Conservation (phyloP, 345 rosid species). For the Triadica sebifera region DNA sequence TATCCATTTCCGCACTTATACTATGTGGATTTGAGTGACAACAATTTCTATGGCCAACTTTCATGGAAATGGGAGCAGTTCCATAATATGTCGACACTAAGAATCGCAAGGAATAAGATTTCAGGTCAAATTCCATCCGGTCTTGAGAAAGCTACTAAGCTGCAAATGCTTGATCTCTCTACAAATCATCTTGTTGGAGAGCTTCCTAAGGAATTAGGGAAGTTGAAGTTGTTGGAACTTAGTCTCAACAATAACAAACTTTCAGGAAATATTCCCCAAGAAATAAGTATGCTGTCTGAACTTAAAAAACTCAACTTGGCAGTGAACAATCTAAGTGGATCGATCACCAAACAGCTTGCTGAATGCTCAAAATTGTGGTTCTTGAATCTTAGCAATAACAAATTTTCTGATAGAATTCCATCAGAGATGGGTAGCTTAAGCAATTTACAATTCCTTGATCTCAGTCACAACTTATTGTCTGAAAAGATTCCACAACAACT, state of each 20-base stretch:
- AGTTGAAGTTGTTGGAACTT: too few species aligned
- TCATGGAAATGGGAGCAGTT: not conserved
- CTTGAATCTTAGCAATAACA: constrained; percentile 24
- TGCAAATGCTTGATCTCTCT: not conserved
- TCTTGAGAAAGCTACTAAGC: not conserved
- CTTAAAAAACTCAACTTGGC: too few species aligned
- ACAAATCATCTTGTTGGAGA: not conserved
- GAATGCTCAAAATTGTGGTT: too few species aligned
- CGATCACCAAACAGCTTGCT: too few species aligned
- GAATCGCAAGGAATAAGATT: not conserved
- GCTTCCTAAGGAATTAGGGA: too few species aligned
- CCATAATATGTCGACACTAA: not conserved
- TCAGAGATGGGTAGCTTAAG: not conserved
- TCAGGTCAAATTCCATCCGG: not conserved
- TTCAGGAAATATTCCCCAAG: too few species aligned
- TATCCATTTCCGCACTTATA: constrained; percentile 15
- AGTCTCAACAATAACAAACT: too few species aligned
- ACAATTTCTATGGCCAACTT: constrained; percentile 6
- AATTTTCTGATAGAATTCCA: not conserved
- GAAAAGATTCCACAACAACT: constrained; percentile 14
- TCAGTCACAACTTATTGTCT: constrained; percentile 37
- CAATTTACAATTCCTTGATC: constrained; percentile 15
- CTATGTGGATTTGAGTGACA: constrained; percentile 18
- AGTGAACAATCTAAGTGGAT: too few species aligned
- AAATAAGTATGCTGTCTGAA: too few species aligned